Evolutionary conservation across 1,284 basidiomycete species (phyloP).

Genomic region (Heliocybe sulcata): DNA sequence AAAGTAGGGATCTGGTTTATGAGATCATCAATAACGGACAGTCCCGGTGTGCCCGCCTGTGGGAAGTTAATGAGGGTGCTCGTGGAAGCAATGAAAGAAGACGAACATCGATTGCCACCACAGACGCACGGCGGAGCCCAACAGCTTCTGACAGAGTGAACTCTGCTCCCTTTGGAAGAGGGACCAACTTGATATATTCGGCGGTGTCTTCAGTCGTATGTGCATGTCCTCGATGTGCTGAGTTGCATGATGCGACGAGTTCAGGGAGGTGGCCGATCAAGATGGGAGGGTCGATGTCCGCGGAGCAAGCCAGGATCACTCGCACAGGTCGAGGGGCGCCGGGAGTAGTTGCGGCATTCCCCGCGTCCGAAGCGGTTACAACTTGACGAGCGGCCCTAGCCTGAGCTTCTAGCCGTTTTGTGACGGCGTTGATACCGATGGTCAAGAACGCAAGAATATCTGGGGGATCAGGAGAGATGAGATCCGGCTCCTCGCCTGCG

Average conservation of each 20-base stretch:
- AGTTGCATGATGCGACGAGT: slow-evolving; percentile 68
- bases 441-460: slow-evolving; percentile 44
- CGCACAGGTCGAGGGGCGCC: slow-evolving; percentile 18
- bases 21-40: slow-evolving; percentile 28
- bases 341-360: neutral
- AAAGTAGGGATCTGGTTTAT: slow-evolving; percentile 43
- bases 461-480: slow-evolving; percentile 21
- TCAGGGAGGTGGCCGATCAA: slow-evolving; percentile 68
- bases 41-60: slow-evolving; percentile 31
- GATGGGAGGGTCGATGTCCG: slow-evolving; percentile 66
- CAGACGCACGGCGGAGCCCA: slow-evolving; percentile 65
- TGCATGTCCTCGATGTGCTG: slow-evolving; percentile 16
- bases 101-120: slow-evolving; percentile 56
- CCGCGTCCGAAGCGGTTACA: slow-evolving; percentile 9
- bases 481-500: slow-evolving; percentile 4
- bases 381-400: slow-evolving; percentile 28
- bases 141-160: slow-evolving; percentile 49
- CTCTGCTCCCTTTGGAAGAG: slow-evolving; percentile 71
- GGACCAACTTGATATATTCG: slow-evolving; percentile 48
- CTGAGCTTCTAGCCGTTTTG: slow-evolving; percentile 64
- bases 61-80: neutral
- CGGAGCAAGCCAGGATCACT: slow-evolving; percentile 60
- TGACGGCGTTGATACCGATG: slow-evolving; percentile 78
- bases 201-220: slow-evolving; percentile 7
- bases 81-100: neutral